Conservation (phyloP, 768 basidiomycete genomes). For the Stropharia rugosoannulata region DNA sequence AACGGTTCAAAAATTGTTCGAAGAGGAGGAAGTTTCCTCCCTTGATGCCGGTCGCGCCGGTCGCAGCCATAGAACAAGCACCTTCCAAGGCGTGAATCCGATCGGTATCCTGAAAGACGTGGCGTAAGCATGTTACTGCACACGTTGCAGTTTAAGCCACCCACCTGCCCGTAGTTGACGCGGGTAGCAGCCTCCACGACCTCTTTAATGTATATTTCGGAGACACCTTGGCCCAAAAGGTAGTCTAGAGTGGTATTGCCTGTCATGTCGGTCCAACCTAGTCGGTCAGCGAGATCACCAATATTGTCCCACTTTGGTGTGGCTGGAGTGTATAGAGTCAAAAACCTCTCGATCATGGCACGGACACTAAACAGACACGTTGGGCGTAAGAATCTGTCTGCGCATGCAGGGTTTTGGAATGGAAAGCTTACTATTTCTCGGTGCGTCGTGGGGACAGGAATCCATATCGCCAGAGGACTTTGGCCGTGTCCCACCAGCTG, state of each 20-base stretch:
- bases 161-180: slow-evolving; percentile 81
- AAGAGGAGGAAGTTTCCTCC: slow-evolving; percentile 89
- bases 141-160: slow-evolving; percentile 6
- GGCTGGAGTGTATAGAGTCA: slow-evolving; percentile 52
- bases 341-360: slow-evolving; percentile 48
- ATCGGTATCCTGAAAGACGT: slow-evolving; percentile 51
- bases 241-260: slow-evolving; percentile 57
- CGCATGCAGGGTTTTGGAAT: background rate
- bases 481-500: slow-evolving; percentile 73
- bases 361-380: slow-evolving; percentile 44
- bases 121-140: background rate
- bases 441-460: slow-evolving; percentile 56
- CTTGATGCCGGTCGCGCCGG: slow-evolving; percentile 59
- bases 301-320: slow-evolving; percentile 66
- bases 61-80: slow-evolving; percentile 67
- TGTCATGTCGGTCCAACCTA: slow-evolving; percentile 50
- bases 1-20: slow-evolving; percentile 71
- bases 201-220: slow-evolving; percentile 62
- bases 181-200: slow-evolving; percentile 78
- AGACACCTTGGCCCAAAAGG: slow-evolving; percentile 53
- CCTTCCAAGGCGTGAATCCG: slow-evolving; percentile 79
- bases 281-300: slow-evolving; percentile 46
- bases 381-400: background rate
- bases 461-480: slow-evolving; percentile 80
- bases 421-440: slow-evolving; percentile 46